phyloP scores from a whole-genome alignment of 192 early-diverging fungal species.

The Backusella luteola region DNA sequence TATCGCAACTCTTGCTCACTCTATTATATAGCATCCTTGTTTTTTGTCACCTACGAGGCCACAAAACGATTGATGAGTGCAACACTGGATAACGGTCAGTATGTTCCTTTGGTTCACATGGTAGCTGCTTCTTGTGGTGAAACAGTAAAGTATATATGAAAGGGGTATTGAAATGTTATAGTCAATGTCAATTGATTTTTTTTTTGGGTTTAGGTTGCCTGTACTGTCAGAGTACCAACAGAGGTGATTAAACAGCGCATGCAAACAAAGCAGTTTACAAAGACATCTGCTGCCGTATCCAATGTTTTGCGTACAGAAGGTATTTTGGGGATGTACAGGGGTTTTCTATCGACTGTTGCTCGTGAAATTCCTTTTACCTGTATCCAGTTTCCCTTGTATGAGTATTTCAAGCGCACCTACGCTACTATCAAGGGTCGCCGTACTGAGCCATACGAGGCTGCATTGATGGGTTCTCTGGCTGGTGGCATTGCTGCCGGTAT shows the following conservation, averaged over 20 bases:
- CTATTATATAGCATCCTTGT: slow-evolving; percentile 62
- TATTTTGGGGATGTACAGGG: slow-evolving; percentile 85
- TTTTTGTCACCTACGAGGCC: slow-evolving; percentile 92
- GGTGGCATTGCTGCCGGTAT: slow-evolving; percentile 87
- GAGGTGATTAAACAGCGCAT: slow-evolving; percentile 96
- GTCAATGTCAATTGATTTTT: not conserved
- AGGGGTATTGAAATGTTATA: slow-evolving; percentile 18
- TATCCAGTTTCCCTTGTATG: slow-evolving; percentile 96
- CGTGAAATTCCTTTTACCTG: slow-evolving; percentile 97
- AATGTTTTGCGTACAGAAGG: slow-evolving; percentile 71
- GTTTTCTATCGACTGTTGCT: slow-evolving; percentile 88
- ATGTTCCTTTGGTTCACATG: slow-evolving; percentile 81
- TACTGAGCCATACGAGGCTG: slow-evolving; percentile 78
- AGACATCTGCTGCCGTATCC: slow-evolving; percentile 60
- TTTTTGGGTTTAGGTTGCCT: slow-evolving; percentile 58
- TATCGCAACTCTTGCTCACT: not conserved
- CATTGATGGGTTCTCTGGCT: slow-evolving; percentile 81
- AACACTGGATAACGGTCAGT: slow-evolving; percentile 40
- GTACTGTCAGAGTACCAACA: slow-evolving; percentile 90
- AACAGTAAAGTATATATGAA: slow-evolving; percentile 55
- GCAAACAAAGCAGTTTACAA: slow-evolving; percentile 80
- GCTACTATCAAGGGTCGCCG: slow-evolving; percentile 44
- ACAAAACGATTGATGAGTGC: slow-evolving; percentile 56
- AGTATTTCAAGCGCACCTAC: slow-evolving; percentile 74
- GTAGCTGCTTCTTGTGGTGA: slow-evolving; percentile 86